These are phyloP conservation scores for Dactylella cylindrospora DNA, from an alignment of 2,329 filamentous ascomycete genomes.

Conservation along the genomic window DNA sequence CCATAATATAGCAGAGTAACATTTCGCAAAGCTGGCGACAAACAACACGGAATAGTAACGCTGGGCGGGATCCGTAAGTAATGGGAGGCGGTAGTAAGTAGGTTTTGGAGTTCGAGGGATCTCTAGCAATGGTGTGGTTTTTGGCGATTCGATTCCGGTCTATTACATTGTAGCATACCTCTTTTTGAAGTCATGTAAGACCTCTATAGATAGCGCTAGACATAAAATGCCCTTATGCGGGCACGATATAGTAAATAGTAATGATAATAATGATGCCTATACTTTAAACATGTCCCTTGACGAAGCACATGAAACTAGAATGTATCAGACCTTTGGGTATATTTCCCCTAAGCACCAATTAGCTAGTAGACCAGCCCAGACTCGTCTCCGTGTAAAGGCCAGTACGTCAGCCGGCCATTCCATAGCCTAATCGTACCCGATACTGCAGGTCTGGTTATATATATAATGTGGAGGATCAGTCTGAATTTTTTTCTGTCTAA, in stretches of 20 bases:
- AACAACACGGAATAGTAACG: background rate
- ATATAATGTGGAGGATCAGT: constrained; percentile 27
- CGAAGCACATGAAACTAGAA: too few species aligned
- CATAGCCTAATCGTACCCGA: too few species aligned
- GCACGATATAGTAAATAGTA: constrained; percentile 14
- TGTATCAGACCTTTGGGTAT: too few species aligned
- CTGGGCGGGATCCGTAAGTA: background rate
- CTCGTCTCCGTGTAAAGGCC: too few species aligned
- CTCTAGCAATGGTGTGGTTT: background rate
- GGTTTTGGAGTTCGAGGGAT: constrained; percentile 7
- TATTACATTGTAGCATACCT: background rate
- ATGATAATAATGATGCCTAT: constrained; percentile 38
- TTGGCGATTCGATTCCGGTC: constrained; percentile 1
- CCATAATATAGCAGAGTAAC: too few species aligned
- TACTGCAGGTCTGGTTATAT: too few species aligned
- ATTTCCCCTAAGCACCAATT: too few species aligned
- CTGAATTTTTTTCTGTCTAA: too few species aligned
- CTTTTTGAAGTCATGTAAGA: background rate
- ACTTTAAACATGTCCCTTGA: background rate
- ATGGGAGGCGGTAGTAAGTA: background rate
- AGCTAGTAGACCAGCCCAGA: too few species aligned
- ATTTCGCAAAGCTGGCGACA: too few species aligned
- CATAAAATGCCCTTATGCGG: constrained; percentile 38
- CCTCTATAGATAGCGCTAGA: constrained; percentile 7
- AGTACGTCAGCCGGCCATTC: too few species aligned